These are phyloP conservation scores for Dryadomyces quercus-mongolicae DNA, from an alignment of 2,329 filamentous ascomycete genomes.

Conservation along the genomic window DNA sequence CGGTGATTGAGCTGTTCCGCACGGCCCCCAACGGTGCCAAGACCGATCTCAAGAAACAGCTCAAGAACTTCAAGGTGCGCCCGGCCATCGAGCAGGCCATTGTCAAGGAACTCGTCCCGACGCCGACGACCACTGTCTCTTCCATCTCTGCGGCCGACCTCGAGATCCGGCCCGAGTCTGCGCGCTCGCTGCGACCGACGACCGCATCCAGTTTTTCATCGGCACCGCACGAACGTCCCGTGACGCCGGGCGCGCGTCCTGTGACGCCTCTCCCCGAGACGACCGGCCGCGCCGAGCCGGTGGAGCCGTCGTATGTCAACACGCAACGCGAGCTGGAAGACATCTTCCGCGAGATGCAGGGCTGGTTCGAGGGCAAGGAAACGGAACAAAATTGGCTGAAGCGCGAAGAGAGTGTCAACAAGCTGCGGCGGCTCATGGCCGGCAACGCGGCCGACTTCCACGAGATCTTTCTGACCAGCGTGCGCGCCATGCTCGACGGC, in stretches of 20 bases:
- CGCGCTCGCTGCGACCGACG: conserved; percentile 13
- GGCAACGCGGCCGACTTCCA: conserved; percentile 75
- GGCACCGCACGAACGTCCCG: conserved; percentile 19
- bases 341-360: conserved; percentile 68
- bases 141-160: conserved; percentile 22
- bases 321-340: conserved; percentile 83
- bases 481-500: conserved; percentile 70
- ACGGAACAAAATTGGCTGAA: conserved; percentile 84
- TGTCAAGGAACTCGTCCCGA: conserved; percentile 56
- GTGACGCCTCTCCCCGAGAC: conserved; percentile 49
- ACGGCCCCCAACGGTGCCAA: conserved; percentile 74
- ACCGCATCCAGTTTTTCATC: conserved; percentile 23
- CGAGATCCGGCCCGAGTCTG: conserved; percentile 22
- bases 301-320: conserved; percentile 75
- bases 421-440: conserved; percentile 64
- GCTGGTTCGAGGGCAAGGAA: conserved; percentile 76
- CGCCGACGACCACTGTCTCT: conserved; percentile 6
- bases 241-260: conserved; percentile 36
- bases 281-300: conserved; percentile 44
- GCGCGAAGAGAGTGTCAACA: conserved; percentile 68
- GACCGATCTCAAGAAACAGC: conserved; percentile 75
- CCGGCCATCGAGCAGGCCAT: conserved; percentile 78
- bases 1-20: conserved; percentile 78
- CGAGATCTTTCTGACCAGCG: conserved; percentile 53
- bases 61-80: conserved; percentile 73